Conservation (phyloP, 176 grass and related monocot genomes). For the Tillandsia fasciculata region DNA sequence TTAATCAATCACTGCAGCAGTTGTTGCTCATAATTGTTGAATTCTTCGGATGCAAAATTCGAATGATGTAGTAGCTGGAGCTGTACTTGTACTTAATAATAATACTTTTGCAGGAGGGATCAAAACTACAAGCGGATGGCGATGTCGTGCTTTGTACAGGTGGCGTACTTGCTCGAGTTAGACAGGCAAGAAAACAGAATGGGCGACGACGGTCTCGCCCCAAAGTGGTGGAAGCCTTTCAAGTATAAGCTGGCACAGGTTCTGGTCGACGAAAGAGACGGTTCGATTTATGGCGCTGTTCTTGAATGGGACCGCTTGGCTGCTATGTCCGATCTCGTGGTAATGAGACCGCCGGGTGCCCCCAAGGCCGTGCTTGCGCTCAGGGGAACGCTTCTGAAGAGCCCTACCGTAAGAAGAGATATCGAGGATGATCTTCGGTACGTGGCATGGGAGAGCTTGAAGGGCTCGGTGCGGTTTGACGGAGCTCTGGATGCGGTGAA, state of each 20-base stretch:
- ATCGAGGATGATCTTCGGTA: conserved; percentile 62
- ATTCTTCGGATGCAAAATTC: too few relatives aligned
- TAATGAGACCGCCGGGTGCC: conserved; percentile 45
- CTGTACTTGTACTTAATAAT: neutral
- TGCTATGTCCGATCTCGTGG: conserved; percentile 30
- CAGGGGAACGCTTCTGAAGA: conserved; percentile 61
- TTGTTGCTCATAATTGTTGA: too few relatives aligned
- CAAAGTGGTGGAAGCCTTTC: conserved; percentile 86
- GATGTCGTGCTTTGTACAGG: conserved; percentile 83
- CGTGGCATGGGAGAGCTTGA: conserved; percentile 70
- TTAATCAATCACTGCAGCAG: too few relatives aligned
- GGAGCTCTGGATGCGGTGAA: conserved; percentile 48
- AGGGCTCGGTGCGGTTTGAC: conserved; percentile 65
- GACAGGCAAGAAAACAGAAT: conserved; percentile 69
- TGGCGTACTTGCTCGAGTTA: conserved; percentile 69
- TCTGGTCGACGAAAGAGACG: conserved; percentile 62
- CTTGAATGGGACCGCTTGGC: conserved; percentile 73
- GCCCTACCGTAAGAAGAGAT: conserved; percentile 46
- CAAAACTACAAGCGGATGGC: conserved; percentile 59
- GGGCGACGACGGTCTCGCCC: conserved; percentile 39
- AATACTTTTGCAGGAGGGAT: conserved; percentile 61
- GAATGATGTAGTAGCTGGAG: neutral
- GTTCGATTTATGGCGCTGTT: conserved; percentile 70
- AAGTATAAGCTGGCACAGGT: conserved; percentile 43
- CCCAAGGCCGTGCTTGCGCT: conserved; percentile 54